These are phyloP conservation scores for Penicillium dipodomyicola DNA, from an alignment of 495 filamentous ascomycete species.

Conservation along the genomic window DNA sequence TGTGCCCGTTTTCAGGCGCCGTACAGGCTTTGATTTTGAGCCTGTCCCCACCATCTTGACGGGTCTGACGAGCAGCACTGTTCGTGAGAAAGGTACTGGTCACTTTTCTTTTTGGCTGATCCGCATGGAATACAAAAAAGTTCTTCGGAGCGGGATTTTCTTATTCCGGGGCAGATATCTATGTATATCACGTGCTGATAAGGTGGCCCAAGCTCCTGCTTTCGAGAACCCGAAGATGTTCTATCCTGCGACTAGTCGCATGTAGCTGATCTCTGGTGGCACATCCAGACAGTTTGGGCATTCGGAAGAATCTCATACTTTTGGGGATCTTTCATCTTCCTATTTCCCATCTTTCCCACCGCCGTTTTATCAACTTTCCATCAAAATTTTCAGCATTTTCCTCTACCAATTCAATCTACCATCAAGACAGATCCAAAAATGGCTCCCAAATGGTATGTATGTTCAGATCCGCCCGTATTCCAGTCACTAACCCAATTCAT, in stretches of 20 bases:
- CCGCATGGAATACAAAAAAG: constrained; percentile 45
- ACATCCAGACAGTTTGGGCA: neutral
- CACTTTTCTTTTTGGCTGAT: constrained; percentile 23
- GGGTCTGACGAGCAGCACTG: constrained; percentile 32
- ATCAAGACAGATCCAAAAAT: constrained; percentile 15
- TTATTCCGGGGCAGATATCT: constrained; percentile 30
- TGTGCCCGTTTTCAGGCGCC: constrained; percentile 61
- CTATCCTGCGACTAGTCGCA: constrained; percentile 1
- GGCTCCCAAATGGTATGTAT: constrained; percentile 67
- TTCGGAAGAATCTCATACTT: neutral
- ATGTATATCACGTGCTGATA: constrained; percentile 28
- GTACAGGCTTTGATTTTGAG: constrained; percentile 62
- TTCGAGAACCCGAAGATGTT: constrained; percentile 14
- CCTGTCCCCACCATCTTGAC: constrained; percentile 57
- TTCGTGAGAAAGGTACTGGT: constrained; percentile 26
- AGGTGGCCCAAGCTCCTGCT: constrained; percentile 41
- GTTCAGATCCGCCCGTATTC: neutral
- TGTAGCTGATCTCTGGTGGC: constrained; percentile 17
- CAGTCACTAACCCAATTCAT: constrained; percentile 9
- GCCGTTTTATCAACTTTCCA: neutral
- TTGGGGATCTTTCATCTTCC: neutral
- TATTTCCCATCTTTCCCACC: neutral
- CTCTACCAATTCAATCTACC: constrained; percentile 1
- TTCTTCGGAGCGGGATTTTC: constrained; percentile 37
- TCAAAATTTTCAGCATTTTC: neutral